Conservation (phyloP, 768 basidiomycete species). For the Leccinellum rugosiceps region DNA sequence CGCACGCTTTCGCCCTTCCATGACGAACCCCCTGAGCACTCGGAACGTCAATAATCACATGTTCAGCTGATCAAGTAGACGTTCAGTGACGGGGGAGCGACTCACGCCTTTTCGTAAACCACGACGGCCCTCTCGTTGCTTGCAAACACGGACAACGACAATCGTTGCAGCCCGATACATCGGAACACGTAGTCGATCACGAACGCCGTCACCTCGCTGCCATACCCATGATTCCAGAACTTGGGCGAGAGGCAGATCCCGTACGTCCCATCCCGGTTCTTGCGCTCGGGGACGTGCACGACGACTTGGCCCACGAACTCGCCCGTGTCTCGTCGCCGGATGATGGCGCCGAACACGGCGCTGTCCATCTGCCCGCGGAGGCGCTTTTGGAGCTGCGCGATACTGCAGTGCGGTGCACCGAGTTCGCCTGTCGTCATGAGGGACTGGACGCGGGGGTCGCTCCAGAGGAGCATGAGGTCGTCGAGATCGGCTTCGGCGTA, state of each 20-base stretch:
- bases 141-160: conserved; percentile 39
- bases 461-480: conserved; percentile 28
- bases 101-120: conserved; percentile 44
- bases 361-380: conserved; percentile 22
- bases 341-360: conserved; percentile 28
- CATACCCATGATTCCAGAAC: conserved; percentile 41
- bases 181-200: conserved; percentile 40
- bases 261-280: conserved; percentile 32
- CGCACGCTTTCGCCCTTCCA: conserved; percentile 38
- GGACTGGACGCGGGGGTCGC: conserved; percentile 27
- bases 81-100: background rate
- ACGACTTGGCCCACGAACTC: conserved; percentile 34
- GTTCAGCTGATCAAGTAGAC: background rate
- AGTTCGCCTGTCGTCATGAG: conserved; percentile 14
- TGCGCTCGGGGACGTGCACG: conserved; percentile 23
- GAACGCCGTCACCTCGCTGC: conserved; percentile 39
- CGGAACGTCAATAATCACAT: background rate
- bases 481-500: conserved; percentile 32
- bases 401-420: conserved; percentile 5
- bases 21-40: conserved; percentile 35
- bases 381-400: conserved; percentile 15
- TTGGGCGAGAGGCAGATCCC: conserved; percentile 29
- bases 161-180: conserved; percentile 38
- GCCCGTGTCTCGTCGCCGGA: conserved; percentile 27
- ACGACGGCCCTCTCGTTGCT: conserved; percentile 37